Base-by-base conservation (phyloP, 306 rosid genomes). In the Dryas drummondii region DNA sequence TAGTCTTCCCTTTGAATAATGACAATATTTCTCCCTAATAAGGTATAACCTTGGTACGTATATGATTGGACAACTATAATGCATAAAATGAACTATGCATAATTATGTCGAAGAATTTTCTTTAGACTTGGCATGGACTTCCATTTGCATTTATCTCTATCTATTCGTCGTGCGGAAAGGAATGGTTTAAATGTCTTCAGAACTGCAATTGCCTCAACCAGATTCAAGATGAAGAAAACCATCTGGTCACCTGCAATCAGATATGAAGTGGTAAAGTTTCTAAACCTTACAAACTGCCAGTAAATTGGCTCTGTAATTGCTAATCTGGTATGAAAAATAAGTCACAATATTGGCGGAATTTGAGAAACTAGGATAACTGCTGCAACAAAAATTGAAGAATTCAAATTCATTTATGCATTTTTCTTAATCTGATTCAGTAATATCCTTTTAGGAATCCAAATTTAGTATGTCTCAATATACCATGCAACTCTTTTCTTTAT, bases 131-230 rank as follows among this genome's bases (percentile, higher is more conserved):
- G 17, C 9, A 12, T 11, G 11, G 7, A 6, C 7, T 70, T n/a
- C 6, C 50, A 41, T 56, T 1, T 26, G 5, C 27, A 7, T 42
- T 42, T 50, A 70, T 41, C 52, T 12, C 51, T 7, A 7, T 52
- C 62, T 17, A 54, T 6, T 54, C 41, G 42, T 0, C 37, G 53
- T 71, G 42, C 22, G 13, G 54, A n/a, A 16, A 82, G 76, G 74
- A 84, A 84, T 42, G 88, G 88, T 57, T 80, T 87, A 69, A 84
- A 87, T 58, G 91, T 87, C 85, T 84, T 19, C 62, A 84, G 41
- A 51, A 84, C 87, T 50, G 58, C 91, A 10, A 87, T 42, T 50
- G 66, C 71, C 71, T 72, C 85, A 2, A 84, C 69, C 66, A 75
- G 76, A 66, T 84, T 87, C 77, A 87, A 72, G 62, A 80, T 0